Base-by-base conservation (phyloP, 352 stramenopile genomes). In the Phytophthora pini region DNA sequence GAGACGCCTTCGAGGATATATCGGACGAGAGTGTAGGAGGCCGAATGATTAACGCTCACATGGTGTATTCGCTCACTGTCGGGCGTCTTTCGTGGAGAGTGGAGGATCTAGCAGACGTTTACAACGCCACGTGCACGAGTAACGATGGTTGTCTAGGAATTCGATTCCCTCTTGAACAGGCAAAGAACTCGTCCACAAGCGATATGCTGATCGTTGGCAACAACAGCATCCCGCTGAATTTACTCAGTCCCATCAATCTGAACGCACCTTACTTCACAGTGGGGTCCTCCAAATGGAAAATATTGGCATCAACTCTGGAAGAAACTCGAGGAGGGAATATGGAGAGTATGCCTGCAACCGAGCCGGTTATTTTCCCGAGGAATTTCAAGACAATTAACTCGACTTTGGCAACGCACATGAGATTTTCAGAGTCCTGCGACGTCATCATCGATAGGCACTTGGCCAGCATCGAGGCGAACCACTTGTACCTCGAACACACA, bases 401-500 rank as follows among this genome's bases (percentile, higher is more conserved):
- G 15, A 40, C 56, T 9, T n/a, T 63, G 4, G 31, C 56, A 7
- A 38, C n/a, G 24, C 36, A 50, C 45, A 56, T 63, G 56, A 20
- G n/a, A n/a, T 26, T 17, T 24, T 49, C 29, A 26, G 7, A 12
- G 11, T 32, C 27, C 4, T 63, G 51, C 10, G 38, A 63, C 13
- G 22, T 40, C n/a, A 34, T 63, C 15, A 45, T 51, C 20, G 39
- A 60, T 20, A 54, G 31, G 20, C 34, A 61, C 22, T 47, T 61
- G 41, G 31, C 22, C 7, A 54, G 29, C 5, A 54, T 52, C 5
- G 45, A 52, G 27, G 36, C 29, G 24, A 52, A 52, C 8, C 45
- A 52, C 34, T 7, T 82, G 31, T 82, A 84, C 55, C 70, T 79
- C 17, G 73, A 82, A 20, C 39, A 61, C 32, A 78, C 59, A 7